phyloP scores from a whole-genome alignment of 2,329 filamentous ascomycete genomes.

The Epichloe elymi region DNA sequence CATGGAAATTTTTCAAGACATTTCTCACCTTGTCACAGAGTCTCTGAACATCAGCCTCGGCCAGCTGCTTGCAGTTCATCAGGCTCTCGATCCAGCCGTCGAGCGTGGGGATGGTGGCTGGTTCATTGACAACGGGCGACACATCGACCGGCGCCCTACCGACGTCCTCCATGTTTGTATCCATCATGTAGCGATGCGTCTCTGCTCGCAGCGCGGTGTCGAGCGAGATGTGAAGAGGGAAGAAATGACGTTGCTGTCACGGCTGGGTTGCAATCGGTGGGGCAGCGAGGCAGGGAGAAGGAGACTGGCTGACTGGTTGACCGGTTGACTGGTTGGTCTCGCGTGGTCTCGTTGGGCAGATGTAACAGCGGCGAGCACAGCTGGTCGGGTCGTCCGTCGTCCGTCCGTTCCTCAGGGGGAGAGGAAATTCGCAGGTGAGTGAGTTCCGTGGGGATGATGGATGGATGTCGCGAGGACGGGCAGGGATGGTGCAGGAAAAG shows the following conservation, averaged over 20 bases:
- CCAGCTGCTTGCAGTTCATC: conserved; percentile 97
- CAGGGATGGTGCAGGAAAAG: conserved; percentile 5
- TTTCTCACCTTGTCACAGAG: conserved; percentile 83
- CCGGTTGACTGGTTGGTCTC: too few relatives aligned
- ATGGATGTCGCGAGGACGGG: neutral
- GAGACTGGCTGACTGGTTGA: too few relatives aligned
- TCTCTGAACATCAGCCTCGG: conserved; percentile 86
- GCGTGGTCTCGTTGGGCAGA: neutral
- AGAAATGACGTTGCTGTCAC: conserved; percentile 19
- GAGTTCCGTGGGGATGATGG: neutral
- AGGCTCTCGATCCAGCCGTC: conserved; percentile 98
- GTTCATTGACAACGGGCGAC: conserved; percentile 59
- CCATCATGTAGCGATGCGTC: conserved; percentile 42
- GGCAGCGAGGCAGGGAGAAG: conserved; percentile 7
- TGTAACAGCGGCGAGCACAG: neutral
- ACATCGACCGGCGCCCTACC: conserved; percentile 72
- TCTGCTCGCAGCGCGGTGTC: conserved; percentile 10
- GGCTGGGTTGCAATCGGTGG: conserved; percentile 9
- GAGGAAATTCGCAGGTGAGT: neutral
- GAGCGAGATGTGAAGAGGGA: conserved; percentile 10
- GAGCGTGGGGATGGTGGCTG: conserved; percentile 79
- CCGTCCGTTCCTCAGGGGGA: neutral
- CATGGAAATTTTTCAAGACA: neutral
- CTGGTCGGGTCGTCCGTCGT: neutral
- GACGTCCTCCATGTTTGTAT: conserved; percentile 98